A percentile compares a stretch with the other conserved stretches of the same genome.
Evolutionary conservation across 2,329 filamentous ascomycete genomes (phyloP).

Genomic region (Trichoderma sp.): DNA sequence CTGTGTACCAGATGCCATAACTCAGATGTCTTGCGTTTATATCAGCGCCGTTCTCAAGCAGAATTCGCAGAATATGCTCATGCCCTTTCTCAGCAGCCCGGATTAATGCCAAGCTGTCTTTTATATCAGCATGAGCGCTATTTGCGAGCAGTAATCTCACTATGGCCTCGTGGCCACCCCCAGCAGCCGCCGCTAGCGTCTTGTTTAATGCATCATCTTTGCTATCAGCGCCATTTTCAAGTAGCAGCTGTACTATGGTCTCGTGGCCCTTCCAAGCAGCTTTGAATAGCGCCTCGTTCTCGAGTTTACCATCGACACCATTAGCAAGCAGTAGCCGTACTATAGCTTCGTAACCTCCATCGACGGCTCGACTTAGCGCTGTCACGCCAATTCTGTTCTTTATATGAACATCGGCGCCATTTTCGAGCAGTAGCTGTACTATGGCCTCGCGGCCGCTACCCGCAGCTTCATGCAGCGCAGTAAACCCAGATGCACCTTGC

Average conservation of each 20-base stretch:
- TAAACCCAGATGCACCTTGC: too few relatives aligned
- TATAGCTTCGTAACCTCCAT: neutral
- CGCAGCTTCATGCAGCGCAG: too few relatives aligned
- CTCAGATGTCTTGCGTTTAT: neutral
- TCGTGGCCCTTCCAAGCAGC: neutral
- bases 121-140: neutral
- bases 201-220: neutral
- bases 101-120: neutral
- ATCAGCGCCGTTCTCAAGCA: neutral
- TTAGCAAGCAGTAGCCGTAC: neutral
- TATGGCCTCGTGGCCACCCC: neutral
- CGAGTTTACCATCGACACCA: neutral
- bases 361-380: neutral
- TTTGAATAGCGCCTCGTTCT: rapidly evolving
- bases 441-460: too few relatives aligned
- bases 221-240: neutral
- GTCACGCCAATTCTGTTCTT: too few relatives aligned
- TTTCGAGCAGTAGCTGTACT: too few relatives aligned
- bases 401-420: too few relatives aligned
- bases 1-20: neutral
- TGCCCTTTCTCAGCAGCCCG: neutral
- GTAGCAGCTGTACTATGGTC: neutral
- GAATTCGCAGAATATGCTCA: neutral
- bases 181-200: neutral
- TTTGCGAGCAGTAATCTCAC: neutral